Conservation (phyloP, 139 green algal genomes). For the Micractinium conductrix region DNA sequence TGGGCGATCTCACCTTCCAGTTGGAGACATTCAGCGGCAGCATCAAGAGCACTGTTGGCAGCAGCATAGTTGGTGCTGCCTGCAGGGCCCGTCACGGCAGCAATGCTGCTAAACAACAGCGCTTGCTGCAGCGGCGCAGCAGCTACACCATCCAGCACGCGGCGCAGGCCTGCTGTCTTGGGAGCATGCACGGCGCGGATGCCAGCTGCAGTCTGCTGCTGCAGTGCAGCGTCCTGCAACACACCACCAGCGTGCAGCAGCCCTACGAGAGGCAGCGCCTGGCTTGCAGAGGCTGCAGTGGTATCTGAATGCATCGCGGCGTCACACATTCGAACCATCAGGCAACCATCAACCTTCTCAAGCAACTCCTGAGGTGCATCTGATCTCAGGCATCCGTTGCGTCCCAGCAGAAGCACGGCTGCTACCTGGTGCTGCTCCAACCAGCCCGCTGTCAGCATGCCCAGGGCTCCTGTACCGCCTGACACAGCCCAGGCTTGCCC, state of each 20-base stretch:
- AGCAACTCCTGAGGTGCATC: not conserved
- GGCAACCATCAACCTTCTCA: too few species aligned
- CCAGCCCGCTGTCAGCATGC: constrained; percentile 32
- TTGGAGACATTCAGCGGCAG: not conserved
- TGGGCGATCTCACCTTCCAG: constrained; percentile 16
- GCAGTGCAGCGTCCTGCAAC: constrained; percentile 60
- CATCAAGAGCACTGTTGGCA: constrained; percentile 52
- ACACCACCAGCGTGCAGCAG: constrained; percentile 74
- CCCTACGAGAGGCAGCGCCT: not conserved
- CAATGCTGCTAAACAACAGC: constrained; percentile 66
- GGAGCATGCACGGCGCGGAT: constrained; percentile 55
- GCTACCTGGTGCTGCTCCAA: constrained; percentile 1
- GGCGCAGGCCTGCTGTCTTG: constrained; percentile 48
- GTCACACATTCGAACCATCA: constrained; percentile 32
- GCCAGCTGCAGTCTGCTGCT: constrained; percentile 44
- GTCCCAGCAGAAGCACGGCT: constrained; percentile 15
- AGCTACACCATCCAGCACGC: not conserved
- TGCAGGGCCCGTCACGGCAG: constrained; percentile 47
- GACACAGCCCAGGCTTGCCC: constrained; percentile 28
- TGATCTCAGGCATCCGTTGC: constrained; percentile 1
- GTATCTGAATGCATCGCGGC: constrained; percentile 21
- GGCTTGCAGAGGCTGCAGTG: not conserved
- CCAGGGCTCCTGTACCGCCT: constrained; percentile 37
- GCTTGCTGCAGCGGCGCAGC: constrained; percentile 3
- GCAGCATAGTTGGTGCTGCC: constrained; percentile 53